Percentiles rank a stretch among this genome's conserved stretches.
These are phyloP conservation scores for Aspergillus pseudoglaucus DNA, from an alignment of 2,329 filamentous ascomycete genomes.

Conservation along the genomic window DNA sequence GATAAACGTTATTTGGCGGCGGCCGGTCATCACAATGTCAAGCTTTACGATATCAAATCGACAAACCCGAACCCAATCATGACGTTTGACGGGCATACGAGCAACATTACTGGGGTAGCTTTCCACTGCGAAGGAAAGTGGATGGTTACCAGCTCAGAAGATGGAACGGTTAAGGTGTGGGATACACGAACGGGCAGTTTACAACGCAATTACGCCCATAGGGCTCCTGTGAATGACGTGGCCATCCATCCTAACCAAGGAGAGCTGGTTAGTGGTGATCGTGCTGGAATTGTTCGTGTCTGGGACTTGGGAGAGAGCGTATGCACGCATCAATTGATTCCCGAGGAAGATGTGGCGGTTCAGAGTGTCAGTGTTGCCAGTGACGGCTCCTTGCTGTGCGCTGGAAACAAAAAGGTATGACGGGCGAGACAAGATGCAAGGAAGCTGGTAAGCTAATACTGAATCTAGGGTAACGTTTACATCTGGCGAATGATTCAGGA, in stretches of 20 bases:
- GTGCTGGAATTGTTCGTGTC: conserved; percentile 83
- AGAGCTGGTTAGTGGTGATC: conserved; percentile 93
- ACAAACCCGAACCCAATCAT: conserved; percentile 92
- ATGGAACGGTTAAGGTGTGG: conserved; percentile 96
- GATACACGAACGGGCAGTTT: conserved; percentile 79
- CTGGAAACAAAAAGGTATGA: conserved; percentile 86
- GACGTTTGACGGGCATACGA: conserved; percentile 91
- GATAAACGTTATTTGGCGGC: conserved; percentile 94
- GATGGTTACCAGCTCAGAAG: conserved; percentile 98
- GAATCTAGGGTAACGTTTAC: conserved; percentile 78
- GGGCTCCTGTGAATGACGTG: conserved; percentile 86
- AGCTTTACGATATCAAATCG: conserved; percentile 97
- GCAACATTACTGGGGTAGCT: conserved; percentile 90
- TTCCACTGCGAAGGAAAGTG: conserved; percentile 99
- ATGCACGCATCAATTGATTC: conserved; percentile 91
- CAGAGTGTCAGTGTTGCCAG: conserved; percentile 93
- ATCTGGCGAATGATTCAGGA: conserved; percentile 90
- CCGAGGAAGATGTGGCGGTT: conserved; percentile 89
- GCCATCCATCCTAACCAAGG: conserved; percentile 99
- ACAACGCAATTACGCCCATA: conserved; percentile 89
- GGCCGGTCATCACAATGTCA: conserved; percentile 75
- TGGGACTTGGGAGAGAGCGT: conserved; percentile 98
- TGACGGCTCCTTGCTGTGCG: conserved; percentile 86
- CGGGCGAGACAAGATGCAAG: no score
- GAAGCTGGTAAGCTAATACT: conserved; percentile 4